These are phyloP conservation scores for Lineolata rhizophorae DNA, from an alignment of 495 filamentous ascomycete species.

Conservation along the genomic window DNA sequence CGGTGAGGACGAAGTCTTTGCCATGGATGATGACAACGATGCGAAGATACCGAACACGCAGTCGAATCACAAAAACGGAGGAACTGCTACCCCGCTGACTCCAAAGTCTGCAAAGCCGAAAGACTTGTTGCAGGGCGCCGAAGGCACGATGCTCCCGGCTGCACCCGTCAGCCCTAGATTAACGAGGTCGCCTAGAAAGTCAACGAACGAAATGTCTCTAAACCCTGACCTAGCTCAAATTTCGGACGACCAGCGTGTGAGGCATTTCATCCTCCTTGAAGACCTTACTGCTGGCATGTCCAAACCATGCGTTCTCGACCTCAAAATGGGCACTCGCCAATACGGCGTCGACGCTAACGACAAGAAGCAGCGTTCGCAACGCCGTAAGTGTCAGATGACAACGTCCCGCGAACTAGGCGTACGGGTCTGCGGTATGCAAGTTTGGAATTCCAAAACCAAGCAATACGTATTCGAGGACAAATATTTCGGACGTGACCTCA, in stretches of 20 bases:
- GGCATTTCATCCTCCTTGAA: slow-evolving; percentile 89
- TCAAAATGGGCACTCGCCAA: slow-evolving; percentile 98
- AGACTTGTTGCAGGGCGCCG: too few relatives aligned
- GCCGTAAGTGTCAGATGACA: slow-evolving; percentile 75
- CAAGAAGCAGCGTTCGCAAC: slow-evolving; percentile 83
- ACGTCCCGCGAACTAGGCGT: slow-evolving; percentile 85
- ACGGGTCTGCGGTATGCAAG: slow-evolving; percentile 84
- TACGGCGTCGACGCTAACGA: slow-evolving; percentile 86
- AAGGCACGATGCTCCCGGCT: slow-evolving; percentile 10
- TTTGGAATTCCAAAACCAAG: slow-evolving; percentile 72
- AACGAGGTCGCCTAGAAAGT: slow-evolving; percentile 1
- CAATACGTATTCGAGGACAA: slow-evolving; percentile 86
- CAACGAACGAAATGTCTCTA: slow-evolving; percentile 1
- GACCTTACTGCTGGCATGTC: slow-evolving; percentile 95
- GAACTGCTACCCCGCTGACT: background rate
- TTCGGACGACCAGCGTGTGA: slow-evolving; percentile 44
- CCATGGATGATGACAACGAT: slow-evolving; percentile 48
- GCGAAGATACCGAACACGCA: background rate
- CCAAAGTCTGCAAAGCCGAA: background rate
- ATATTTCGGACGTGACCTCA: slow-evolving; percentile 80
- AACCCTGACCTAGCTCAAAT: slow-evolving; percentile 56
- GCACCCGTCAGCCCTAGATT: too few relatives aligned
- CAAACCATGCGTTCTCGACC: slow-evolving; percentile 82
- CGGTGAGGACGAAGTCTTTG: slow-evolving; percentile 49
- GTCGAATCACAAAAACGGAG: background rate